Percentiles rank a stretch among this genome's conserved stretches.
These are phyloP conservation scores for Saccharomyces jurei DNA, from an alignment of 805 yeast species.

Conservation along the genomic window DNA sequence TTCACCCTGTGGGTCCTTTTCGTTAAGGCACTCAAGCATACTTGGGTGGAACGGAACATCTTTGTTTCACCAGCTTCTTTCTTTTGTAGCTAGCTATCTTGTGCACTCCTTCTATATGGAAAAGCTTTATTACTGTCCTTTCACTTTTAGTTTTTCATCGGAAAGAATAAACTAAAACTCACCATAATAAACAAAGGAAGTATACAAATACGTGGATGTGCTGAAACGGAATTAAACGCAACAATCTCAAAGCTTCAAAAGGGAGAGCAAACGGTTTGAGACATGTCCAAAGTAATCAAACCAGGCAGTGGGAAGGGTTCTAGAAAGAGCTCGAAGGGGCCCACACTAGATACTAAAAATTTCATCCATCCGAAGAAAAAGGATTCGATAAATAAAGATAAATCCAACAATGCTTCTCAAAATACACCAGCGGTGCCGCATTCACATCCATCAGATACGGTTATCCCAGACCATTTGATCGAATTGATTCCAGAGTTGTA, in stretches of 20 bases:
- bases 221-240: background rate
- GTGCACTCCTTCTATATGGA: background rate
- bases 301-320: background rate
- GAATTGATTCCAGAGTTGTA: conserved; percentile 59
- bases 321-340: background rate
- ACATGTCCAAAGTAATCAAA: background rate
- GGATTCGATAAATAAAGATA: background rate
- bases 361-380: background rate
- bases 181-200: background rate
- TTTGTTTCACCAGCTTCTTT: background rate
- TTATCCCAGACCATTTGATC: conserved; percentile 40
- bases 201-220: background rate
- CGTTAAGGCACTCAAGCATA: conserved; percentile 39
- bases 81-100: background rate
- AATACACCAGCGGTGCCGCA: conserved; percentile 25
- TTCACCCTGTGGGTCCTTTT: conserved; percentile 49
- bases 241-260: background rate
- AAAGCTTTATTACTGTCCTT: background rate
- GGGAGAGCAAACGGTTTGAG: background rate
- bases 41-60: conserved; percentile 28
- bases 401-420: conserved; percentile 6
- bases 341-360: background rate
- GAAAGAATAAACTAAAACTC: background rate
- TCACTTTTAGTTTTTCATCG: background rate
- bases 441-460: conserved; percentile 44